Percentiles rank a stretch among this genome's conserved stretches.
phyloP scores from a whole-genome alignment of 2,329 filamentous ascomycete genomes.

The Microcyclosporella mali region DNA sequence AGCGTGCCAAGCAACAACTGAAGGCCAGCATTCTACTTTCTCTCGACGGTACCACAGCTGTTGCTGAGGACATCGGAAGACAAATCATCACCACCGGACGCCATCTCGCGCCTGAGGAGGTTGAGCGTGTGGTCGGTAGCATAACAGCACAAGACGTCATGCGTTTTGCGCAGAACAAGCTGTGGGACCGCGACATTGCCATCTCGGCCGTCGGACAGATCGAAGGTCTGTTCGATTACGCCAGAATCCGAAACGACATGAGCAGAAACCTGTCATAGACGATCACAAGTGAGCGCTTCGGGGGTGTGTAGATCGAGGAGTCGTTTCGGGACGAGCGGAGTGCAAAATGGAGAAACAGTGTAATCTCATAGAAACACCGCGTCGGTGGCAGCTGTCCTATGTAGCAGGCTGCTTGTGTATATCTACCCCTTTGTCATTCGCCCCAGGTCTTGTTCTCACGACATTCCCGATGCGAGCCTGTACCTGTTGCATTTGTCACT shows the following conservation, averaged over 20 bases:
- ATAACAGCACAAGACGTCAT: conserved; percentile 97
- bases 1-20: conserved; percentile 98
- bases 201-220: conserved; percentile 89
- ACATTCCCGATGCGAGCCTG: not conserved
- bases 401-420: conserved; percentile 8
- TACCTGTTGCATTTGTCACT: not conserved
- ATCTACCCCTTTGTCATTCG: conserved; percentile 9
- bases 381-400: conserved; percentile 2
- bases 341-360: conserved; percentile 16
- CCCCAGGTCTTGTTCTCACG: not conserved
- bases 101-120: conserved; percentile 83
- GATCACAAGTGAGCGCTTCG: conserved; percentile 3
- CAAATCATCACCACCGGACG: conserved; percentile 97
- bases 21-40: conserved; percentile 97
- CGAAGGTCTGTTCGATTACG: conserved; percentile 75
- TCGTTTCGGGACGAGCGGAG: not conserved
- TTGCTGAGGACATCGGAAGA: conserved; percentile 96
- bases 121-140: conserved; percentile 81
- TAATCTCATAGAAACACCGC: conserved; percentile 19
- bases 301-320: conserved; percentile 3
- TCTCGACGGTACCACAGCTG: conserved; percentile 92
- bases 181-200: conserved; percentile 97
- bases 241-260: conserved; percentile 76
- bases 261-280: conserved; percentile 60
- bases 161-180: conserved; percentile 87